These are phyloP conservation scores for Aquanectria penicillioides DNA, from an alignment of 2,329 filamentous ascomycete genomes.

Conservation along the genomic window DNA sequence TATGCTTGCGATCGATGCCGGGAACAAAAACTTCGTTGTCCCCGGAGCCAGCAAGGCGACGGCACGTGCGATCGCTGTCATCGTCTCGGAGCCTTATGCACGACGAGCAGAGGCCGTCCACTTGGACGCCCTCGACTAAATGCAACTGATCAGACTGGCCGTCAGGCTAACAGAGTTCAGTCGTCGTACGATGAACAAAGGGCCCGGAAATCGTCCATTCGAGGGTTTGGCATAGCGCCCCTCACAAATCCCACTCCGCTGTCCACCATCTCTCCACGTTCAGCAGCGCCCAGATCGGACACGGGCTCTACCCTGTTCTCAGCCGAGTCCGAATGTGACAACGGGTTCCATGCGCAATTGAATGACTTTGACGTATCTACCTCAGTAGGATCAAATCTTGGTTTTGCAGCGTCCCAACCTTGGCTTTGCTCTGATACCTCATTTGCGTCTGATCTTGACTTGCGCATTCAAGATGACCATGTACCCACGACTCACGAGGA, in stretches of 20 bases:
- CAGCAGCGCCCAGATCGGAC: neutral
- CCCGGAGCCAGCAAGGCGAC: neutral
- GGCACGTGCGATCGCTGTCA: neutral
- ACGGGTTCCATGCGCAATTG: neutral
- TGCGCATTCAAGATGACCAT: neutral
- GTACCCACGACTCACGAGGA: neutral
- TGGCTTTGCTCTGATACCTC: neutral
- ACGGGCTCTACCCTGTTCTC: neutral
- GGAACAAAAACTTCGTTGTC: neutral
- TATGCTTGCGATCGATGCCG: constrained; percentile 4
- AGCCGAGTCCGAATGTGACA: neutral
- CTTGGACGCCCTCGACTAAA: neutral
- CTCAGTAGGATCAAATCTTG: neutral
- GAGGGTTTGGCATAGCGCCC: neutral
- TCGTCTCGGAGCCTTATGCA: neutral
- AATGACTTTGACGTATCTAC: neutral
- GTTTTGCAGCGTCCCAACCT: neutral
- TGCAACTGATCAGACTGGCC: neutral
- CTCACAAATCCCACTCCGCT: neutral
- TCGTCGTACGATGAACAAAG: neutral
- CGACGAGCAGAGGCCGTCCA: neutral
- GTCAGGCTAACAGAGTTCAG: neutral
- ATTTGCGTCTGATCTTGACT: neutral
- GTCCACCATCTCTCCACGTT: neutral
- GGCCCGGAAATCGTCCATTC: neutral